Conservation (phyloP, 192 early-diverging fungal species). For the Coemansia sp. region DNA sequence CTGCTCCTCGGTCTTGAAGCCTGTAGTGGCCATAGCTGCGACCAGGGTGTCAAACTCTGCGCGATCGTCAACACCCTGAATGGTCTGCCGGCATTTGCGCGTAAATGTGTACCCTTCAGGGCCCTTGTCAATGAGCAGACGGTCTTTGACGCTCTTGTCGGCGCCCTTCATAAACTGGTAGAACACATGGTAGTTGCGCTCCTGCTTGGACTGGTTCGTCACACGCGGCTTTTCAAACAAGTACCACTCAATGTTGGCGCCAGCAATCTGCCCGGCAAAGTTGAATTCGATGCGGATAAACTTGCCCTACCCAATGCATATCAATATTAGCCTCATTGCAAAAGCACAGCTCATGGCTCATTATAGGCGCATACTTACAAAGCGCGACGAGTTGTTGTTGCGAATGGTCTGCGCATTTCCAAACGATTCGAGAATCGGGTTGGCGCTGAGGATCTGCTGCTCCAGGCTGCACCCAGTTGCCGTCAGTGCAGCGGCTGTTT, state of each 20-base stretch:
- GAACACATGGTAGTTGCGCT: constrained; percentile 97
- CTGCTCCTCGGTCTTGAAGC: constrained; percentile 75
- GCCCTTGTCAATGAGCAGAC: constrained; percentile 72
- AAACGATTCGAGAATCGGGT: constrained; percentile 96
- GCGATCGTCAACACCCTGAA: constrained; percentile 91
- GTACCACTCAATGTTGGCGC: constrained; percentile 97
- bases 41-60: constrained; percentile 74
- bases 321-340: background rate
- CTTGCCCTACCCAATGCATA: constrained; percentile 66
- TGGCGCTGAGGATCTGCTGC: constrained; percentile 92
- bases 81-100: constrained; percentile 79
- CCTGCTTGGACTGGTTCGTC: constrained; percentile 85
- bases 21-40: constrained; percentile 80
- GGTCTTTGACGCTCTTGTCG: constrained; percentile 66
- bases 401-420: constrained; percentile 98
- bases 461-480: constrained; percentile 67
- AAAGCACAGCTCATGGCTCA: background rate
- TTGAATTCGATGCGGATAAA: constrained; percentile 99
- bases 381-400: constrained; percentile 98
- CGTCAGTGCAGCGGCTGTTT: constrained; percentile 16
- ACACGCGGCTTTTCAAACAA: constrained; percentile 97
- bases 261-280: constrained; percentile 77
- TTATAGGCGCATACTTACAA: constrained; percentile 53
- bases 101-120: constrained; percentile 82
- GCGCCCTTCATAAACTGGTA: constrained; percentile 97